A percentile compares a stretch with the other conserved stretches of the same genome.
Evolutionary conservation across 1,284 basidiomycete genomes (phyloP).

Genomic region (Calocybe gambosa): DNA sequence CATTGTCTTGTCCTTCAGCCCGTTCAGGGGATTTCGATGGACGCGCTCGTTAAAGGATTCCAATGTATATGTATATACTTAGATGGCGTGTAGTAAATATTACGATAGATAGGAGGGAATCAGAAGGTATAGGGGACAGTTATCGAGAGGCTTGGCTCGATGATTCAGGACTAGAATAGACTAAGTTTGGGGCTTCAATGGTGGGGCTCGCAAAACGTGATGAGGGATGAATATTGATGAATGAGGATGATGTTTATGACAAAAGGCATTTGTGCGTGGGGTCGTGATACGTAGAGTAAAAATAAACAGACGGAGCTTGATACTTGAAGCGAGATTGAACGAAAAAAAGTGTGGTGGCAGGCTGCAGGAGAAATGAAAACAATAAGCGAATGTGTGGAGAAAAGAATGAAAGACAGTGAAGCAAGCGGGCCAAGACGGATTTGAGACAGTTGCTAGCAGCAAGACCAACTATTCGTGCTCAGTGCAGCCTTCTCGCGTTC

Average conservation of each 20-base stretch:
- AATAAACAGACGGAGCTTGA: conserved; percentile 4
- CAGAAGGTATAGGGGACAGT: conserved; percentile 10
- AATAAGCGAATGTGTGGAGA: conserved; percentile 8
- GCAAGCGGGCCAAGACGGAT: not conserved
- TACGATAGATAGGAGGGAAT: conserved; percentile 29
- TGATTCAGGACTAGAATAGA: not conserved
- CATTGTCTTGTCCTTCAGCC: not conserved
- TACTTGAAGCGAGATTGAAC: not conserved
- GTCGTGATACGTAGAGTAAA: conserved; percentile 15
- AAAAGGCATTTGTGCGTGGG: conserved; percentile 14
- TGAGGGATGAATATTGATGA: conserved; percentile 16
- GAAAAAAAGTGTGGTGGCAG: not conserved
- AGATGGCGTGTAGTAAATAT: conserved; percentile 27
- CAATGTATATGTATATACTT: conserved; percentile 25
- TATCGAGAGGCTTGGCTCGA: conserved; percentile 1
- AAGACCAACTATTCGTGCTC: conserved; percentile 54
- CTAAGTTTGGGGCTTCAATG: not conserved
- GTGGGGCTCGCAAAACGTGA: not conserved
- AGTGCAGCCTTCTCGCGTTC: conserved; percentile 60
- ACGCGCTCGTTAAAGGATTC: not conserved
- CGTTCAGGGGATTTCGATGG: not conserved
- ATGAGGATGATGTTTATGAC: conserved; percentile 2
- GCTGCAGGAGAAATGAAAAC: not conserved
- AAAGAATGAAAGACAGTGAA: conserved; percentile 5
- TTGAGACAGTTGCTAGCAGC: conserved; percentile 36